Conservation (phyloP, 108 stramenopile species). For the Fistulifera pelliculosa region DNA sequence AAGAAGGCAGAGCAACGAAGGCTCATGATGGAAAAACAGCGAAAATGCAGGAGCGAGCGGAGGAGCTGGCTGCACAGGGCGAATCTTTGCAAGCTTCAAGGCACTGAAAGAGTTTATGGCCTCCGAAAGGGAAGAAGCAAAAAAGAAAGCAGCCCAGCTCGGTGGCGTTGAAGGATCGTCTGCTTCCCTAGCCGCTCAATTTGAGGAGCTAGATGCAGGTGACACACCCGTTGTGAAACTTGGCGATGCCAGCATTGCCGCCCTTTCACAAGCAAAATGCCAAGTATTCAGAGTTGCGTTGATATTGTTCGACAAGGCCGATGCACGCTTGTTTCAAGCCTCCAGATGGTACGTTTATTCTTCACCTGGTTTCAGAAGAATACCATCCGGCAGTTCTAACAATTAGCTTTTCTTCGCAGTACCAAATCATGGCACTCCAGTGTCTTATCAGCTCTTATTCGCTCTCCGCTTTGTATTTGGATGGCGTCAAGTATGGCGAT, state of each 20-base stretch:
- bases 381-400: neutral
- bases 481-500: slow-evolving; percentile 95
- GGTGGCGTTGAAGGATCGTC: slow-evolving; percentile 60
- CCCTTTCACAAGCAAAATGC: slow-evolving; percentile 97
- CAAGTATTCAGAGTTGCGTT: slow-evolving; percentile 89
- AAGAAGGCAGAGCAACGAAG: slow-evolving; percentile 39
- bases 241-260: slow-evolving; percentile 94
- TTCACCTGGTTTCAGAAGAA: slow-evolving; percentile 11
- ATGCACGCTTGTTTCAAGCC: slow-evolving; percentile 82
- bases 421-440: slow-evolving; percentile 95
- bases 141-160: slow-evolving; percentile 39
- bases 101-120: slow-evolving; percentile 77
- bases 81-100: slow-evolving; percentile 76
- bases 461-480: slow-evolving; percentile 89
- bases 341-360: slow-evolving; percentile 69
- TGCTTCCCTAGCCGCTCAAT: slow-evolving; percentile 57
- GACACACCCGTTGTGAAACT: slow-evolving; percentile 88
- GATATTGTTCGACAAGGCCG: slow-evolving; percentile 95
- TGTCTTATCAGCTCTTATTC: slow-evolving; percentile 96
- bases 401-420: slow-evolving; percentile 16
- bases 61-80: slow-evolving; percentile 73
- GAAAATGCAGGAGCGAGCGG: slow-evolving; percentile 41
- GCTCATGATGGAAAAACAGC: slow-evolving; percentile 56
- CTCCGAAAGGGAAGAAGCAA: slow-evolving; percentile 55
- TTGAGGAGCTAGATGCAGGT: slow-evolving; percentile 73